phyloP scores from a whole-genome alignment of 1,284 basidiomycete species.

The Ustilago nuda region DNA sequence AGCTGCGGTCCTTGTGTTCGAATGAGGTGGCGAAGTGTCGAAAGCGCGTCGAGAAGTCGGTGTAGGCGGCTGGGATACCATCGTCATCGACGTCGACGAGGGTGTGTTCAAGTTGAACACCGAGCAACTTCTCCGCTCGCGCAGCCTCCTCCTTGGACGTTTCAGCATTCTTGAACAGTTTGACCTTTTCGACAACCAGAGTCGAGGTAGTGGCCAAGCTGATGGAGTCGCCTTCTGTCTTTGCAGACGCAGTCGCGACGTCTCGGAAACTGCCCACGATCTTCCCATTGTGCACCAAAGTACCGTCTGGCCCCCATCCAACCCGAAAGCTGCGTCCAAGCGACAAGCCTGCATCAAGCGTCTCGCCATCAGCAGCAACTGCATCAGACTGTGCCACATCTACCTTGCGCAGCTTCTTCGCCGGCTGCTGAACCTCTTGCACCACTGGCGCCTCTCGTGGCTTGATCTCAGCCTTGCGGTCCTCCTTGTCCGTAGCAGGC shows the following conservation, averaged over 20 bases:
- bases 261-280: slow-evolving; percentile 17
- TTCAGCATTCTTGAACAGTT: slow-evolving; percentile 51
- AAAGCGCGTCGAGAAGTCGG: slow-evolving; percentile 77
- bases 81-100: slow-evolving; percentile 74
- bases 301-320: slow-evolving; percentile 87
- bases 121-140: slow-evolving; percentile 75
- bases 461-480: slow-evolving; percentile 15
- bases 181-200: slow-evolving; percentile 49
- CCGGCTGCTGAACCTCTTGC: slow-evolving; percentile 39
- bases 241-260: slow-evolving; percentile 8
- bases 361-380: slow-evolving; percentile 76
- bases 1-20: slow-evolving; percentile 77
- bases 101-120: slow-evolving; percentile 83
- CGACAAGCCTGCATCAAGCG: slow-evolving; percentile 83
- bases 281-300: slow-evolving; percentile 79
- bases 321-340: slow-evolving; percentile 89
- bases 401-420: slow-evolving; percentile 53
- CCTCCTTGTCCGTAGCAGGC: slow-evolving; percentile 1
- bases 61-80: slow-evolving; percentile 71
- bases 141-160: slow-evolving; percentile 37
- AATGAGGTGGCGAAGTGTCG: slow-evolving; percentile 81
- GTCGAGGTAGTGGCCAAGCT: slow-evolving; percentile 27
- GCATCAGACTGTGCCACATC: slow-evolving; percentile 73
- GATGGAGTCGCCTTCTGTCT: slow-evolving; percentile 18
- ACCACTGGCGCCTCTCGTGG: slow-evolving; percentile 13